Conservation (phyloP, 768 basidiomycete species). For the Exsudoporus frostii region DNA sequence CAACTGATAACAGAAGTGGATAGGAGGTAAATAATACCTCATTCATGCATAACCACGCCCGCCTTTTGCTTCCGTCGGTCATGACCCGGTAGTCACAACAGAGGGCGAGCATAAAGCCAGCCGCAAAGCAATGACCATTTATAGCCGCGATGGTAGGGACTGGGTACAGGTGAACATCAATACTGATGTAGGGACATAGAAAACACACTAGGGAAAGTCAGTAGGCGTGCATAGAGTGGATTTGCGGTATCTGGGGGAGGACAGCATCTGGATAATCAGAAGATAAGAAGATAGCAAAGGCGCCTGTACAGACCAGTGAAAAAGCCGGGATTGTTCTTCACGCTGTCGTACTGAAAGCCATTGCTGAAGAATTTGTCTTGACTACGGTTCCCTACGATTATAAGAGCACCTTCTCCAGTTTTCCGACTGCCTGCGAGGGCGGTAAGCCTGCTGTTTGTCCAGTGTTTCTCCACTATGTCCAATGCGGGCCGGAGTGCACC, state of each 20-base stretch:
- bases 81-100: conserved; percentile 88
- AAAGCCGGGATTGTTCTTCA: conserved; percentile 54
- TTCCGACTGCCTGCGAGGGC: conserved; percentile 39
- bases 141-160: conserved; percentile 79
- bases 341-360: conserved; percentile 63
- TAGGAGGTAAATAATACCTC: conserved; percentile 47
- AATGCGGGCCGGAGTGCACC: conserved; percentile 66
- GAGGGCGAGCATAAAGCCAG: conserved; percentile 73
- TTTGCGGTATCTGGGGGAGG: conserved; percentile 60
- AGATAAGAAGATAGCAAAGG: neutral
- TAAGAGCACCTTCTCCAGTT: conserved; percentile 62
- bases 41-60: conserved; percentile 91
- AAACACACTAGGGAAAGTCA: conserved; percentile 72
- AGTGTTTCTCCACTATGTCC: conserved; percentile 68
- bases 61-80: conserved; percentile 73
- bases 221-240: conserved; percentile 62
- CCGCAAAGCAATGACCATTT: conserved; percentile 87
- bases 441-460: conserved; percentile 53
- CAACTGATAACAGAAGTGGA: neutral
- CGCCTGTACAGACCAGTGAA: conserved; percentile 50
- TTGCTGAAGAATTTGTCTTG: conserved; percentile 92
- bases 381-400: conserved; percentile 68
- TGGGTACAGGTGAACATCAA: conserved; percentile 26
- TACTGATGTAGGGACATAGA: neutral
- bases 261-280: conserved; percentile 1